These are phyloP conservation scores for Auricularia sp. DNA, from an alignment of 768 basidiomycete species.

Conservation along the genomic window DNA sequence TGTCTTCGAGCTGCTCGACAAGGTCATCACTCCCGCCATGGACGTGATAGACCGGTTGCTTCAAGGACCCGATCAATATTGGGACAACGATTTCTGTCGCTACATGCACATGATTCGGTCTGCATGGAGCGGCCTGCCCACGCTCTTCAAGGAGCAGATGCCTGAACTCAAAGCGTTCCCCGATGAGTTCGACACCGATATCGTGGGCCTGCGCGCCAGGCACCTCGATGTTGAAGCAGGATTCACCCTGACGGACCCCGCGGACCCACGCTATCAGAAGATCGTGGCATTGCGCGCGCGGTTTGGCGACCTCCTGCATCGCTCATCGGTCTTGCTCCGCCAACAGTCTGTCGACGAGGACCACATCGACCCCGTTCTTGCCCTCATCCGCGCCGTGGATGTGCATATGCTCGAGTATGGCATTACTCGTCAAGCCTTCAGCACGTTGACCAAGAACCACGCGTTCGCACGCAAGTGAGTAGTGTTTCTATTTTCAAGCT, in stretches of 20 bases:
- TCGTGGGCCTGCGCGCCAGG: conserved; percentile 59
- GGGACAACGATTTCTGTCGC: conserved; percentile 84
- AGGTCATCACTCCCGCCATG: conserved; percentile 55
- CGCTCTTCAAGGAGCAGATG: conserved; percentile 47
- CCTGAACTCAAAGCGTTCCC: conserved; percentile 51
- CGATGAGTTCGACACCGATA: conserved; percentile 46
- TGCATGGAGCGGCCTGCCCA: conserved; percentile 70
- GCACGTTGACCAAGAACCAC: conserved; percentile 58
- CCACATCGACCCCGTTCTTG: conserved; percentile 77
- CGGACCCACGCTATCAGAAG: conserved; percentile 64
- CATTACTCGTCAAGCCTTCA: conserved; percentile 47
- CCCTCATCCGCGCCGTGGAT: conserved; percentile 63
- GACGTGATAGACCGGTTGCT: conserved; percentile 58
- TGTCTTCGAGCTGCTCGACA: conserved; percentile 65
- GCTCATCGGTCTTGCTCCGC: conserved; percentile 55
- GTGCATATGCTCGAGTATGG: conserved; percentile 67
- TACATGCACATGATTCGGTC: conserved; percentile 56
- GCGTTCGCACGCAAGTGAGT: conserved; percentile 52
- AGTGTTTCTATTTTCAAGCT: conserved; percentile 7
- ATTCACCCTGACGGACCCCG: conserved; percentile 60
- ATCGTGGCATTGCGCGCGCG: conserved; percentile 46
- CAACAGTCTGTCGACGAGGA: conserved; percentile 60
- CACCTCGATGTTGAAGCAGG: conserved; percentile 63
- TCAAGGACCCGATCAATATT: conserved; percentile 36
- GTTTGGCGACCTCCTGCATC: conserved; percentile 59